A percentile compares a stretch with the other conserved stretches of the same genome.
Evolutionary conservation across 139 green algal species (phyloP).

Genomic region (Tetraselmis chui): DNA sequence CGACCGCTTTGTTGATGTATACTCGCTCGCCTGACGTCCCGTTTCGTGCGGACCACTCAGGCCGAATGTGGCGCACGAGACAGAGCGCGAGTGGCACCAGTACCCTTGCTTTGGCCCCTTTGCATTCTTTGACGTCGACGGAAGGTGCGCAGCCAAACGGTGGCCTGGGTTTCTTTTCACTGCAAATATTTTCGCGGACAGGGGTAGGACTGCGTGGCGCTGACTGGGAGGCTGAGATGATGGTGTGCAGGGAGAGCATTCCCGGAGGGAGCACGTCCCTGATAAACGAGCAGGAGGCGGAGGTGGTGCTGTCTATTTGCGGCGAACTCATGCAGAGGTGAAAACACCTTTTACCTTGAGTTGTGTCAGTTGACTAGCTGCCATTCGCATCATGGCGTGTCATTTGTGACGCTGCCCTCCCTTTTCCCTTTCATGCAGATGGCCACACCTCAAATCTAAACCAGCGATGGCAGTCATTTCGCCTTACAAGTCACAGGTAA

Average conservation of each 20-base stretch:
- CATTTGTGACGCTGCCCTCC: too few species aligned
- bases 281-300: slow-evolving; percentile 59
- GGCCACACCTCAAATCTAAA: slow-evolving; percentile 43
- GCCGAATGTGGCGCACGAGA: slow-evolving; percentile 31
- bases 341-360: too few species aligned
- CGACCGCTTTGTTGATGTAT: too few species aligned
- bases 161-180: too few species aligned
- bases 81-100: slow-evolving; percentile 60
- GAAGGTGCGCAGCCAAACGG: slow-evolving; percentile 14
- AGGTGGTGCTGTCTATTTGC: slow-evolving; percentile 59
- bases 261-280: slow-evolving; percentile 32
- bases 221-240: not conserved
- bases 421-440: too few species aligned
- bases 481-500: slow-evolving; percentile 84
- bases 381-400: too few species aligned
- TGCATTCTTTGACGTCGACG: slow-evolving; percentile 73
- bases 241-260: slow-evolving; percentile 33
- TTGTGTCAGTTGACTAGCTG: too few species aligned
- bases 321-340: slow-evolving; percentile 17
- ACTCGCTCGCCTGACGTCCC: too few species aligned
- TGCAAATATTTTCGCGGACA: too few species aligned
- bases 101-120: slow-evolving; percentile 64
- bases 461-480: slow-evolving; percentile 77
- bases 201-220: too few species aligned
- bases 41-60: too few species aligned